phyloP scores from a whole-genome alignment of 495 filamentous ascomycete genomes.

The Terfezia boudieri region DNA sequence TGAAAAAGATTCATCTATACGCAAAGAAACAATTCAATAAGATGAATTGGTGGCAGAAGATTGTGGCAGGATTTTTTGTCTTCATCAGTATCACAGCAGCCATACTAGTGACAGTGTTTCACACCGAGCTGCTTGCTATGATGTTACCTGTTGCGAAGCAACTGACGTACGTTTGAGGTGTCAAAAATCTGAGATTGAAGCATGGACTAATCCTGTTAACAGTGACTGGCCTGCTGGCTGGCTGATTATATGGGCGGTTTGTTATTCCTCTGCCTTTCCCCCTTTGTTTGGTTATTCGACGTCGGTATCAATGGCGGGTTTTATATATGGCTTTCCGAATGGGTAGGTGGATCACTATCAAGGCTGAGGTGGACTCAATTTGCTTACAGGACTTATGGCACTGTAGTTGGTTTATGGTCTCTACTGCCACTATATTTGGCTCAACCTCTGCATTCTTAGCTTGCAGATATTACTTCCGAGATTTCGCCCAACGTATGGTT shows the following conservation, averaged over 20 bases:
- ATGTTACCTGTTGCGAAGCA: constrained; percentile 13
- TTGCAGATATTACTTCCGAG: constrained; percentile 51
- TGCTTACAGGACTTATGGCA: neutral
- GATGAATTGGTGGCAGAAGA: constrained; percentile 13
- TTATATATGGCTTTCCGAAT: constrained; percentile 79
- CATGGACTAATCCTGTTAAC: neutral
- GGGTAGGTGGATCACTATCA: constrained; percentile 31
- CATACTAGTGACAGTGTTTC: constrained; percentile 15
- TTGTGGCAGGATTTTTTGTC: constrained; percentile 9
- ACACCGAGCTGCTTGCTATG: constrained; percentile 14
- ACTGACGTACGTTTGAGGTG: constrained; percentile 5
- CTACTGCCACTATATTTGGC: constrained; percentile 54
- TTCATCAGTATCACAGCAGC: constrained; percentile 2
- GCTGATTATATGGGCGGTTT: constrained; percentile 55
- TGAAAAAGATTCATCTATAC: constrained; percentile 10
- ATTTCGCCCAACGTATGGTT: constrained; percentile 57
- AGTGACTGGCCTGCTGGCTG: constrained; percentile 34
- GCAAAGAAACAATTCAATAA: constrained; percentile 9
- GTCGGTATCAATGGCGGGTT: constrained; percentile 65
- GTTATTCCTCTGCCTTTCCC: constrained; percentile 63
- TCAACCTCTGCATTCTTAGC: constrained; percentile 56
- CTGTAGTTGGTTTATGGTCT: constrained; percentile 50
- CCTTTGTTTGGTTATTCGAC: constrained; percentile 81
- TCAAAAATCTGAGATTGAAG: neutral
- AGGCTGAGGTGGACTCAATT: neutral